These are phyloP conservation scores for Byssothecium circinans DNA, from an alignment of 2,329 filamentous ascomycete species.

Conservation along the genomic window DNA sequence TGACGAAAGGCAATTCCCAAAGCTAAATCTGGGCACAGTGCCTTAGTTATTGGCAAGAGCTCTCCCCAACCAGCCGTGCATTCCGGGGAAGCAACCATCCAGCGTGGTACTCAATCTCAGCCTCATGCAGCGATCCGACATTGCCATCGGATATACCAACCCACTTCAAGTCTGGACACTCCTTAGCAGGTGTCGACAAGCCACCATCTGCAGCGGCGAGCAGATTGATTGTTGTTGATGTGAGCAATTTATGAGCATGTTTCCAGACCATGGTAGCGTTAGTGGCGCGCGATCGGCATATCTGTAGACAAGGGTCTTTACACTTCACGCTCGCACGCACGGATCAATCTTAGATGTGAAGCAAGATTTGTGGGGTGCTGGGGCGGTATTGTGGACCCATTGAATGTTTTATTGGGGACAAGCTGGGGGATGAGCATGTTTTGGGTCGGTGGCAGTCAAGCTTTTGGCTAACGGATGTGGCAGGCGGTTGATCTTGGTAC, in stretches of 20 bases:
- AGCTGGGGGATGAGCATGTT: too few species aligned
- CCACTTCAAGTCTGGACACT: too few species aligned
- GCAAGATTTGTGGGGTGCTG: too few species aligned
- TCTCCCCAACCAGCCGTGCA: conserved; percentile 25
- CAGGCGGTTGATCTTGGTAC: conserved; percentile 11
- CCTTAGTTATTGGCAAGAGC: conserved; percentile 34
- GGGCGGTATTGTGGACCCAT: conserved; percentile 1
- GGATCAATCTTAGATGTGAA: too few species aligned
- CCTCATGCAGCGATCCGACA: conserved; percentile 3
- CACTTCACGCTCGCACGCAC: neutral
- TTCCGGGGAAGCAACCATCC: conserved; percentile 27
- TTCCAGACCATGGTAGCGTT: conserved; percentile 1
- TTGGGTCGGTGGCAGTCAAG: conserved; percentile 13
- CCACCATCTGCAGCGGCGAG: neutral
- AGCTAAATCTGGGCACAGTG: conserved; percentile 17
- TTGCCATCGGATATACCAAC: neutral
- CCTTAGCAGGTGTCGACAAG: neutral
- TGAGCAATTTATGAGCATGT: conserved; percentile 5
- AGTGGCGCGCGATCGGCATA: neutral
- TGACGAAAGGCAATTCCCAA: too few species aligned
- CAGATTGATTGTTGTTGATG: conserved; percentile 14
- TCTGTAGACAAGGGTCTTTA: conserved; percentile 3
- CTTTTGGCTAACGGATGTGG: conserved; percentile 23
- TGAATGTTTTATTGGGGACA: too few species aligned
- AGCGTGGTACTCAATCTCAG: conserved; percentile 23